A percentile compares a stretch with the other conserved stretches of the same genome.
These are phyloP conservation scores for Buxus sempervirens DNA, from an alignment of 164 flowering plant genomes.

Conservation along the genomic window DNA sequence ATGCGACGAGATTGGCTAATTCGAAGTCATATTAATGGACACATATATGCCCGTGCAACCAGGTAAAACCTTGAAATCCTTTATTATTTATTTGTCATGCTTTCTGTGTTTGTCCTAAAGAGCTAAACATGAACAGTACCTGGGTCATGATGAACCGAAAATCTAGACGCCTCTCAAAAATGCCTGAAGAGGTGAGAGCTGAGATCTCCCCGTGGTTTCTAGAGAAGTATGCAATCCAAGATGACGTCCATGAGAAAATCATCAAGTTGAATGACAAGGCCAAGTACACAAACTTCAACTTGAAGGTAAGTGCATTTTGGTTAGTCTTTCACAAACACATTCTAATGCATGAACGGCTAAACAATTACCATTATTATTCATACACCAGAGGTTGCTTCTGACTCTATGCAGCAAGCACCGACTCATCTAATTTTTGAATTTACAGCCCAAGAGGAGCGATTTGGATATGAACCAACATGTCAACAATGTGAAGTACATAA, in stretches of 20 bases:
- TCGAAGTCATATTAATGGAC: conserved; percentile 41
- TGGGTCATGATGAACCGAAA: conserved; percentile 83
- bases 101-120: conserved; percentile 5
- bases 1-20: conserved; percentile 59
- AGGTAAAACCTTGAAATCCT: conserved; percentile 26
- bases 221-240: conserved; percentile 49
- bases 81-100: neutral
- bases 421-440: neutral
- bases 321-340: neutral
- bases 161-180: conserved; percentile 73
- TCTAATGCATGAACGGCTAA: neutral
- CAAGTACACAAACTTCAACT: conserved; percentile 35
- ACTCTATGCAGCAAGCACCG: neutral
- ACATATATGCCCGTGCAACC: conserved; percentile 46
- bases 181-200: conserved; percentile 74
- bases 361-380: neutral
- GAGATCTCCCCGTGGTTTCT: conserved; percentile 71
- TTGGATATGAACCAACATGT: conserved; percentile 75
- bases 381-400: too few relatives aligned
- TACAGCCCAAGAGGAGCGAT: conserved; percentile 66
- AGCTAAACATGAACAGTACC: conserved; percentile 42
- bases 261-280: conserved; percentile 51
- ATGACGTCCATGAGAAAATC: conserved; percentile 46
- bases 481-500: conserved; percentile 61
- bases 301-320: conserved; percentile 40